Base-by-base conservation (phyloP, 2,329 filamentous ascomycete species). In the Zopfia rhizophila region DNA sequence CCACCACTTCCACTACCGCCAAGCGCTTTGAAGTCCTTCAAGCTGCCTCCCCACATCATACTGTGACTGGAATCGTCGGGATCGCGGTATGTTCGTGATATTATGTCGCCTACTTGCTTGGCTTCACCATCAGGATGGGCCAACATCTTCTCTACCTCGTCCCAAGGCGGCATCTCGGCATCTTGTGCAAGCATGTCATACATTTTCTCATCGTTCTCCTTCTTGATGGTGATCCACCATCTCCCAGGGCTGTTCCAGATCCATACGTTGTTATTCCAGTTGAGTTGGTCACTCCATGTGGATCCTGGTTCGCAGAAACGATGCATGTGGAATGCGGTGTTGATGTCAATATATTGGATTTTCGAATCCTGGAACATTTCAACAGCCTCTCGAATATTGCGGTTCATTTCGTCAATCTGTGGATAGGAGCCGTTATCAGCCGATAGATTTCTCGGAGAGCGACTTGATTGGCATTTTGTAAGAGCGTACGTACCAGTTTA, bases 291-390 rank as follows among this genome's bases (percentile, higher is more conserved):
- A 18, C 38, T 19, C 13, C 37, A 14, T 2, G 5, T 14, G 16
- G 30, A 19, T 7, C 48, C 48, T 17, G 7, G 7, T 32, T 52
- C 48, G 21, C 48, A 52, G 21, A 52, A 52, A 27, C 48, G 48
- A 45, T 52, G 48, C 7, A 19, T 28, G 25, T 52, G n/a, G 14
- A 52, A 40, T 4, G 48, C 44, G 2, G 39, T 28, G 35, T 52
- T 33, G 25, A 47, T 44, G 25, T 51, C 38, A n/a, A 51, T 25
- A 23, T 43, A 51, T 27, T 44, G 42, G 18, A 51, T 47, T 22
- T 48, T 48, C 7, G 24, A n/a, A 16, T 52, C 48, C n/a, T 48
- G 40, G 48, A 45, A 52, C 3, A 12, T n/a, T 23, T 52, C 45
- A 5, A 21, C 39, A 2, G 48, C 48, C 17, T 37, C 12, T 38